phyloP scores from a whole-genome alignment of 352 stramenopile species.

The Globisporangium splendens region DNA sequence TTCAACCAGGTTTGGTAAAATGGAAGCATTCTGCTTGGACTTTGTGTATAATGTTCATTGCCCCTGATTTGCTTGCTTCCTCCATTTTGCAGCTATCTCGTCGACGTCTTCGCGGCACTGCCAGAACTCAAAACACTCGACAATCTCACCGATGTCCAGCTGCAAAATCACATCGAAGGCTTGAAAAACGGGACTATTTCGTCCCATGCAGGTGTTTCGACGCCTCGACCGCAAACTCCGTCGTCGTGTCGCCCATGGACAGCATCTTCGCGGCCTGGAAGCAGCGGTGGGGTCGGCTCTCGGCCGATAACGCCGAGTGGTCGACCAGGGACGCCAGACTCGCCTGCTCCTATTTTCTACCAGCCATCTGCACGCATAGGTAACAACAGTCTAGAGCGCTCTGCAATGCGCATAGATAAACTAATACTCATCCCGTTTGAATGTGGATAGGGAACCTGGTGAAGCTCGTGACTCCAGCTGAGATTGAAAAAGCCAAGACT shows the following conservation, averaged over 20 bases:
- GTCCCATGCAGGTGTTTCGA: conserved; percentile 23
- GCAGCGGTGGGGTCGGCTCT: conserved; percentile 11
- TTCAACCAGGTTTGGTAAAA: conserved; percentile 31
- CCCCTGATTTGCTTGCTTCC: background rate
- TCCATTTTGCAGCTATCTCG: conserved; percentile 36
- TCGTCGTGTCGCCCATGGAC: conserved; percentile 25
- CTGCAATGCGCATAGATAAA: no score
- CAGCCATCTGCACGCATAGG: conserved; percentile 42
- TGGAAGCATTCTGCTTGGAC: no score
- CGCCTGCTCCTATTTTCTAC: conserved; percentile 45
- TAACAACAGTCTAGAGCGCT: conserved; percentile 5
- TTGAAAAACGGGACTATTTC: conserved; percentile 38
- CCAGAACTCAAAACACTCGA: conserved; percentile 66
- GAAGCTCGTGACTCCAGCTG: conserved; percentile 39
- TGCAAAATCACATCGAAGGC: conserved; percentile 40
- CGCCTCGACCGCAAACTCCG: conserved; percentile 32
- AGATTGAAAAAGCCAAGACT: conserved; percentile 47
- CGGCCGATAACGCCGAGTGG: conserved; percentile 26
- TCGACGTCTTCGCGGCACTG: conserved; percentile 37
- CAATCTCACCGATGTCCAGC: conserved; percentile 39
- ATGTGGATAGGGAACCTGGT: conserved; percentile 31
- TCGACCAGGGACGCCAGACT: conserved; percentile 29
- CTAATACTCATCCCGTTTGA: no score
- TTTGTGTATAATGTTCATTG: no score
- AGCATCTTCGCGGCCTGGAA: conserved; percentile 27